These are phyloP conservation scores for Penicillium antarcticum DNA, from an alignment of 495 filamentous ascomycete genomes.

Conservation along the genomic window DNA sequence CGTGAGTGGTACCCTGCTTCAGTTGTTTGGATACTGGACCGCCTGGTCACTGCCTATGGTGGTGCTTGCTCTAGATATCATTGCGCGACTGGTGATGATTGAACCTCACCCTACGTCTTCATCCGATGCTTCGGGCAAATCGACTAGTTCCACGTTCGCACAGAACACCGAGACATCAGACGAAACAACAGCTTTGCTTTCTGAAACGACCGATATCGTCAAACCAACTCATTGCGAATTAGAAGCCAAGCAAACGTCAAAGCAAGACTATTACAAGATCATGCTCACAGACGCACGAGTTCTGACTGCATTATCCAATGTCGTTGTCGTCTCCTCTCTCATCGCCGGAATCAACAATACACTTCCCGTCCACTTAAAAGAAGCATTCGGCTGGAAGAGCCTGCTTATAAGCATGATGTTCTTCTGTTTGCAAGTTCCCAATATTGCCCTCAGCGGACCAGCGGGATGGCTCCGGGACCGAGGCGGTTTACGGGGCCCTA, in stretches of 20 bases:
- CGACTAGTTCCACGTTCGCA: neutral
- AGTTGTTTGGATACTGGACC: constrained; percentile 13
- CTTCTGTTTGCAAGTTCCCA: constrained; percentile 8
- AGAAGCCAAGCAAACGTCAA: neutral
- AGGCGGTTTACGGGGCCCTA: constrained; percentile 6
- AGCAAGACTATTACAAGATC: constrained; percentile 4
- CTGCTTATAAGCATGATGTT: constrained; percentile 13
- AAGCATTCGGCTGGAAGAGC: constrained; percentile 12
- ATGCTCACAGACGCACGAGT: constrained; percentile 11
- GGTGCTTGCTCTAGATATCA: constrained; percentile 10
- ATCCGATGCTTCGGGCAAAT: neutral
- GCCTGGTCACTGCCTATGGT: constrained; percentile 12
- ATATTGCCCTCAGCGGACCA: constrained; percentile 7
- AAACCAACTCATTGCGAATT: neutral
- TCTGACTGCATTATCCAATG: neutral
- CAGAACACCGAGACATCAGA: neutral
- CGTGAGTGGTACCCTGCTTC: constrained; percentile 9
- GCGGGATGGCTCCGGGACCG: constrained; percentile 17
- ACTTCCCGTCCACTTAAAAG: constrained; percentile 11
- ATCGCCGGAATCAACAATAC: constrained; percentile 7
- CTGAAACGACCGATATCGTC: neutral
- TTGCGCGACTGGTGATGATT: constrained; percentile 12
- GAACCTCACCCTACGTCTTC: constrained; percentile 1
- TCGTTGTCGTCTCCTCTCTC: constrained; percentile 1
- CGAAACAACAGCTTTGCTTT: constrained; percentile 1